Evolutionary conservation across 805 yeast species (phyloP).

Genomic region (Candida michaelii): DNA sequence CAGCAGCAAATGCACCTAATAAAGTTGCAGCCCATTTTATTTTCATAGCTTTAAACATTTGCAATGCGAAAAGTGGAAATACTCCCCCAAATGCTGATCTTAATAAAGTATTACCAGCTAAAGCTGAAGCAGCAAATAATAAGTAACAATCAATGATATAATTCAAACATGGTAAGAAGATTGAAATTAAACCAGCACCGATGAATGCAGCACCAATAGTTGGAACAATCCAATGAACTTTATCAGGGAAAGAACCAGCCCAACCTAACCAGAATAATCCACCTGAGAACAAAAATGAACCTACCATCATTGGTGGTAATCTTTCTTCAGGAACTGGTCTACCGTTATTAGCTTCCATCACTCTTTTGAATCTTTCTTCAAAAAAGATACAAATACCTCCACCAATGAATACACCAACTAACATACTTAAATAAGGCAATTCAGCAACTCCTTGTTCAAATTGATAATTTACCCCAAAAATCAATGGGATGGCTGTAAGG

Average conservation of each 20-base stretch:
- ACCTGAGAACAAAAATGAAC: slow-evolving; percentile 67
- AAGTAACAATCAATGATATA: slow-evolving; percentile 63
- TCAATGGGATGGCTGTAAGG: slow-evolving; percentile 44
- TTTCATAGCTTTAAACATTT: slow-evolving; percentile 50
- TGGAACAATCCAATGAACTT: slow-evolving; percentile 79
- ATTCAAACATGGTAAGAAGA: slow-evolving; percentile 60
- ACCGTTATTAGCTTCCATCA: slow-evolving; percentile 53
- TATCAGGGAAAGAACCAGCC: slow-evolving; percentile 74
- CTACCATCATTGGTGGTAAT: slow-evolving; percentile 72
- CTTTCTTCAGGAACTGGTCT: slow-evolving; percentile 75
- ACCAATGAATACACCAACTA: slow-evolving; percentile 66
- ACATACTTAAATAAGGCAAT: slow-evolving; percentile 77
- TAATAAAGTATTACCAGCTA: slow-evolving; percentile 62
- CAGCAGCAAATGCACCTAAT: slow-evolving; percentile 51
- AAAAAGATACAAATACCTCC: slow-evolving; percentile 50
- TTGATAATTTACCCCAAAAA: slow-evolving; percentile 57
- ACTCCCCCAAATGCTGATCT: slow-evolving; percentile 60
- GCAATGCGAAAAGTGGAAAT: slow-evolving; percentile 59
- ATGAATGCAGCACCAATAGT: slow-evolving; percentile 43
- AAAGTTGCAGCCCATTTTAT: slow-evolving; percentile 56
- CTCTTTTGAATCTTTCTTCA: slow-evolving; percentile 54
- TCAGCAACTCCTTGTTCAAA: slow-evolving; percentile 63
- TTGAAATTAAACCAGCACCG: slow-evolving; percentile 50
- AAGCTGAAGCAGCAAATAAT: slow-evolving; percentile 59
- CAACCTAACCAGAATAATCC: slow-evolving; percentile 88